Conservation (phyloP, 106 monocot species). For the Agapanthus africanus region DNA sequence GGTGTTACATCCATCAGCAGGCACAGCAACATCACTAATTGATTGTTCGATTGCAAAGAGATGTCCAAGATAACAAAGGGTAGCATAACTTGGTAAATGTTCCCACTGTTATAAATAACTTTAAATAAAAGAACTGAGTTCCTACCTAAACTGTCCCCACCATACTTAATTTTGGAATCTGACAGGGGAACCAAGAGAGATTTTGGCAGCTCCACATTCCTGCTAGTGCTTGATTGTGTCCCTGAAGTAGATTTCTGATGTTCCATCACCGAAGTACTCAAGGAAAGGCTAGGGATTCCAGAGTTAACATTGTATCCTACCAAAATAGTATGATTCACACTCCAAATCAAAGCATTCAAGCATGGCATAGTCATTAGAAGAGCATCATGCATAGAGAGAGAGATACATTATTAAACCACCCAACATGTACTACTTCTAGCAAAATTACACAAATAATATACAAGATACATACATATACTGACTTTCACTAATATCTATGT, state of each 20-base stretch:
- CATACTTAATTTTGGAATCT: neutral
- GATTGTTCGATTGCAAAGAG: neutral
- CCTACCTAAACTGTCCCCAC: neutral
- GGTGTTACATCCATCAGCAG: neutral
- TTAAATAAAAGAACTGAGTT: neutral
- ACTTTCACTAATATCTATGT: neutral
- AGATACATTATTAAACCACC: neutral
- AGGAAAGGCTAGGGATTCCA: conserved; percentile 1
- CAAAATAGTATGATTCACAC: neutral
- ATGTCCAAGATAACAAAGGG: neutral
- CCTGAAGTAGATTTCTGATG: neutral
- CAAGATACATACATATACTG: neutral
- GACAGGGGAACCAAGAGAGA: neutral
- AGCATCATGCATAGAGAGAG: neutral
- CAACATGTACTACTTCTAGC: neutral
- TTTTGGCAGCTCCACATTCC: conserved; percentile 3
- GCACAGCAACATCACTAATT: too few relatives aligned
- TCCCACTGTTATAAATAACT: neutral
- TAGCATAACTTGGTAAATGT: neutral
- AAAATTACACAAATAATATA: neutral
- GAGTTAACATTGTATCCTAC: conserved; percentile 8
- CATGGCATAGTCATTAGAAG: neutral
- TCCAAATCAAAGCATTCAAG: conserved; percentile 1
- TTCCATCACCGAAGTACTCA: too few relatives aligned
- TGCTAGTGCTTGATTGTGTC: neutral